Evolutionary conservation across 768 basidiomycete species (phyloP), one percentile per base, ranked within the genome.

Genomic region (Lyophyllum decastes): DNA sequence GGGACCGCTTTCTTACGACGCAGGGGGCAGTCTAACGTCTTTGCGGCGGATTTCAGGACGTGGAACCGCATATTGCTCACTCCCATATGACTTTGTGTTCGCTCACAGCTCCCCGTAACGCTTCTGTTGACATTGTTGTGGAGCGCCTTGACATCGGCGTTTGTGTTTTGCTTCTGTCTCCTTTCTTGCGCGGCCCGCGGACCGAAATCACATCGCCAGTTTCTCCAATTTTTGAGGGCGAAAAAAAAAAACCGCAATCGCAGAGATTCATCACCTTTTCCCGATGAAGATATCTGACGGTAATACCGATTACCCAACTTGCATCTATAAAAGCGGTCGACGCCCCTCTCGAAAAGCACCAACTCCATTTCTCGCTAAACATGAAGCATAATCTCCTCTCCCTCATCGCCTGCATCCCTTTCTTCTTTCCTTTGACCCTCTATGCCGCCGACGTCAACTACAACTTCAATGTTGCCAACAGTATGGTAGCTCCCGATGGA

Each of bases 401-500:
- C 34, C 46, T 56, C 27, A 8, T 56, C 25, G 34, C 35, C 6
- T 19, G 22, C n/a, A 16, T 56, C 43, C 26, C 27, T 0, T 21
- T 45, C 25, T 52, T 34, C 12, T 45, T 30, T 24, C 40, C 40
- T 5, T n/a, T 49, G 10, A 27, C 11, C 21, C 33, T 48, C 26
- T 34, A 26, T 46, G 59, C 24, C 26, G 66, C 61, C 17, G 63
- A 70, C 54, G 66, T 70, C 7, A 63, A 68, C 57, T 52, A 59
- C 41, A 66, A 56, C 22, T 58, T 77, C 26, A 65, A 71, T 50
- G 60, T 79, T 26, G 70, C 64, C 27, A 82, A 82, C 61, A 69
- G 68, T n/a, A 50, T 58, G n/a, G 66, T 79, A 14, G 63, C 75
- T 5, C 81, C 80, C 7, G 80, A 81, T 46, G 81, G 80, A 2